Percentiles rank a stretch among this genome's conserved stretches.
Conservation (phyloP, 2,329 filamentous ascomycete genomes). For the Ascocoryne sarcoides region DNA sequence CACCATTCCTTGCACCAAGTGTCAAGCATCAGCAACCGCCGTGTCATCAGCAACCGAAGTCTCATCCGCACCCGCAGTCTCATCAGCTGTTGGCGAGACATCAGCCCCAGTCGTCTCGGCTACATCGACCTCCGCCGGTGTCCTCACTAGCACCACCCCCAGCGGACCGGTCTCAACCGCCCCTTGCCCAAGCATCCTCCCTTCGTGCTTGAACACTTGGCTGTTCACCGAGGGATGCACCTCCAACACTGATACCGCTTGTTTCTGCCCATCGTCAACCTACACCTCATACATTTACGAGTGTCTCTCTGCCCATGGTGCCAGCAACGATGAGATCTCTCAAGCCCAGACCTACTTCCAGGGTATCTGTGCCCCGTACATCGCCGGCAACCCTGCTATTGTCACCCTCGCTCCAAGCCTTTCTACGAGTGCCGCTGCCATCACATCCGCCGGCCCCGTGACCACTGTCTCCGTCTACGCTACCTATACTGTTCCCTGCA, state of each 20-base stretch:
- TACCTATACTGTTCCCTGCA: constrained; percentile 44
- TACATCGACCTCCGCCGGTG: background rate
- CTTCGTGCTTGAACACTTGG: constrained; percentile 90
- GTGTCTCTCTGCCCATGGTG: constrained; percentile 72
- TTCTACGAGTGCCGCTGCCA: constrained; percentile 35
- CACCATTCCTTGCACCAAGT: constrained; percentile 27
- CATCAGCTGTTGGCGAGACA: constrained; percentile 24
- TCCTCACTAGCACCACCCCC: constrained; percentile 8
- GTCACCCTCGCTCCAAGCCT: constrained; percentile 63
- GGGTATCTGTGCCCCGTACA: constrained; percentile 76
- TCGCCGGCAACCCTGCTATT: constrained; percentile 73
- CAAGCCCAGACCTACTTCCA: constrained; percentile 76
- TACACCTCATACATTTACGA: constrained; percentile 74
- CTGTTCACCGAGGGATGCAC: constrained; percentile 64
- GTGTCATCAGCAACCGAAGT: constrained; percentile 12
- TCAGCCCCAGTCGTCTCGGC: constrained; percentile 6
- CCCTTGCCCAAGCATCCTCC: constrained; percentile 57
- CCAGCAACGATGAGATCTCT: constrained; percentile 54
- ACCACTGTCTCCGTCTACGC: constrained; percentile 39
- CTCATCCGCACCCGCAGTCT: constrained; percentile 3
- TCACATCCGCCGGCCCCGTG: constrained; percentile 37
- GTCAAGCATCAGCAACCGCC: constrained; percentile 13
- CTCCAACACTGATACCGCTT: constrained; percentile 72
- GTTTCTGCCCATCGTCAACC: constrained; percentile 75
- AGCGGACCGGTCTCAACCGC: constrained; percentile 34